Percentiles rank a stretch among this genome's conserved stretches.
Conservation (phyloP, 2,329 filamentous ascomycete species). For the Apiospora phragmitis region DNA sequence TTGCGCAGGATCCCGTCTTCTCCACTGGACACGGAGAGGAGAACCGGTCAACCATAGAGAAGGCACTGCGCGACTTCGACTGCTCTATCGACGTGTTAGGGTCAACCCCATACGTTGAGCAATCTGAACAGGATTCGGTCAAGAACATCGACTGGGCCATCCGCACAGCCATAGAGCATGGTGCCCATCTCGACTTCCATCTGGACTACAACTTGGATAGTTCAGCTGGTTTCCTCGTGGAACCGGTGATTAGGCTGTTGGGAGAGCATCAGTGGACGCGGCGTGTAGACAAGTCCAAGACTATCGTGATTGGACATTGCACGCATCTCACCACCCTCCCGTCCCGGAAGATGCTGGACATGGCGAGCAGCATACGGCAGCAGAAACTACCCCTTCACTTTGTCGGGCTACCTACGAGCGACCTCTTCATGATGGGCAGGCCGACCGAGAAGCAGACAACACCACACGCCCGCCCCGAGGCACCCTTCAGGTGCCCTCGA, state of each 20-base stretch:
- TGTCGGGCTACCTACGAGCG: constrained; percentile 69
- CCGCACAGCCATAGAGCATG: constrained; percentile 47
- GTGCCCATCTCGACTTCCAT: constrained; percentile 68
- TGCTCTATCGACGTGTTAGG: constrained; percentile 60
- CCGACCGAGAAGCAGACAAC: constrained; percentile 24
- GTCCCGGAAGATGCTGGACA: constrained; percentile 46
- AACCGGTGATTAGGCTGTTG: constrained; percentile 50
- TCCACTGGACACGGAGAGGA: constrained; percentile 49
- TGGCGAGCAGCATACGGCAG: constrained; percentile 48
- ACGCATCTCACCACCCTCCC: constrained; percentile 62
- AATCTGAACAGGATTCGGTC: constrained; percentile 44
- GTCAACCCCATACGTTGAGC: constrained; percentile 71
- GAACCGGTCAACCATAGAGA: constrained; percentile 50
- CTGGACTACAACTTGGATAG: constrained; percentile 67
- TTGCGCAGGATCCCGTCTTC: constrained; percentile 70
- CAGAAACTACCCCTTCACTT: constrained; percentile 61
- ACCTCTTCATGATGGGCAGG: constrained; percentile 70
- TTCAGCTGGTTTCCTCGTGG: constrained; percentile 15
- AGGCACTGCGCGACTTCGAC: constrained; percentile 26
- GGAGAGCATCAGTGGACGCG: constrained; percentile 49
- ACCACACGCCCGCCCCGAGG: constrained; percentile 45
- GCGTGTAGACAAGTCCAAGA: constrained; percentile 39
- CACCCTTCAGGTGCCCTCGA: constrained; percentile 60
- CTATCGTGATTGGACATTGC: constrained; percentile 66
- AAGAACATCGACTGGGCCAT: constrained; percentile 66